phyloP scores from a whole-genome alignment of 2,329 filamentous ascomycete genomes.

The Rutstroemia sp. region DNA sequence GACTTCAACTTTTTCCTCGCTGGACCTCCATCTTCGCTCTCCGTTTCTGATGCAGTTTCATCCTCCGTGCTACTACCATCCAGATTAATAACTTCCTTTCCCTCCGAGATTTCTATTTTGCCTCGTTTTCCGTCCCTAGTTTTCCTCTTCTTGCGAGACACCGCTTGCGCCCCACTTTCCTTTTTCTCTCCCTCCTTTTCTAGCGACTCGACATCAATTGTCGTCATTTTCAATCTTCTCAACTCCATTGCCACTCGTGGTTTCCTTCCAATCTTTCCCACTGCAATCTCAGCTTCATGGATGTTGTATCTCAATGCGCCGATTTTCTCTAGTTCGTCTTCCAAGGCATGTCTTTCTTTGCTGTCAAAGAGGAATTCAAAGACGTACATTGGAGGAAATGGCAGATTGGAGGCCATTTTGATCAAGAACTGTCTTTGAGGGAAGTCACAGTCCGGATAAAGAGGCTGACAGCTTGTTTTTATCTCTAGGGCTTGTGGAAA shows the following conservation, averaged over 20 bases:
- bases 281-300: slow-evolving; percentile 60
- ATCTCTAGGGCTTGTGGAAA: too few species aligned
- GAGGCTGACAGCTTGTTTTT: neutral
- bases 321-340: slow-evolving; percentile 48
- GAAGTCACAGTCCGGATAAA: neutral
- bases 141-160: neutral
- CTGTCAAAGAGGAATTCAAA: slow-evolving; percentile 34
- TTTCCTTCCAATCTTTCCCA: slow-evolving; percentile 65
- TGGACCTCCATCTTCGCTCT: neutral
- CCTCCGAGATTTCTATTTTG: slow-evolving; percentile 16
- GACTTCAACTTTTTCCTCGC: slow-evolving; percentile 7
- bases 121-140: slow-evolving; percentile 33
- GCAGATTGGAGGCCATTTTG: neutral
- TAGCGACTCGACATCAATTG: neutral
- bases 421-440: neutral
- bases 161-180: neutral
- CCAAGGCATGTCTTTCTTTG: slow-evolving; percentile 51
- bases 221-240: neutral
- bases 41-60: slow-evolving; percentile 24
- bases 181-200: neutral
- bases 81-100: slow-evolving; percentile 16
- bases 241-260: slow-evolving; percentile 46
- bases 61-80: slow-evolving; percentile 32
- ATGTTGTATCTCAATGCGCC: slow-evolving; percentile 60
- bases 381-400: slow-evolving; percentile 42